phyloP scores from a whole-genome alignment of 192 early-diverging fungal species.

The Funneliformis geosporum region DNA sequence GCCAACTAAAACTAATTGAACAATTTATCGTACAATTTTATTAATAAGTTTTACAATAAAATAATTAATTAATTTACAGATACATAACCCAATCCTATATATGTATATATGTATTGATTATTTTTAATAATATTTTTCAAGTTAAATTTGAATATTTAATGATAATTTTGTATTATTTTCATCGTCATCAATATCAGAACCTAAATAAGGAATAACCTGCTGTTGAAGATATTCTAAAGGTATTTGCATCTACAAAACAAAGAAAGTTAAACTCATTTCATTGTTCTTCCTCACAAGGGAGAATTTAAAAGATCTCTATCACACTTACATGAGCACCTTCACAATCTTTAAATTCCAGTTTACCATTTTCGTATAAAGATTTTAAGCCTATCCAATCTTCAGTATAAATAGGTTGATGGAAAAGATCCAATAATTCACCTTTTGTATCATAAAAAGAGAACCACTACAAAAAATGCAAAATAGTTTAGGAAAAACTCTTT shows the following conservation, averaged over 20 bases:
- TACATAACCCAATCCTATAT: no score
- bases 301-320: background rate
- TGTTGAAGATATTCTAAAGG: slow-evolving; percentile 42
- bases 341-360: slow-evolving; percentile 49
- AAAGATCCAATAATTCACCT: slow-evolving; percentile 51
- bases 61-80: no score
- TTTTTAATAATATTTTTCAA: no score
- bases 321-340: slow-evolving; percentile 57
- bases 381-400: slow-evolving; percentile 75
- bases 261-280: background rate
- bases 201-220: slow-evolving; percentile 48
- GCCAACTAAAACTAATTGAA: no score
- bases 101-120: no score
- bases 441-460: slow-evolving; percentile 67
- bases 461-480: slow-evolving; percentile 50
- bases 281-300: no score
- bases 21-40: no score
- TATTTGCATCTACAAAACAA: slow-evolving; percentile 46
- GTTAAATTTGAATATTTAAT: no score
- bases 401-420: slow-evolving; percentile 60
- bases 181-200: background rate
- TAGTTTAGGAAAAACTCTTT: background rate
- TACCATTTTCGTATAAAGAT: slow-evolving; percentile 49
- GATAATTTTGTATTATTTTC: background rate
- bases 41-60: no score